phyloP scores from a whole-genome alignment of 345 rosid genomes.

The Abelmoschus esculentus region DNA sequence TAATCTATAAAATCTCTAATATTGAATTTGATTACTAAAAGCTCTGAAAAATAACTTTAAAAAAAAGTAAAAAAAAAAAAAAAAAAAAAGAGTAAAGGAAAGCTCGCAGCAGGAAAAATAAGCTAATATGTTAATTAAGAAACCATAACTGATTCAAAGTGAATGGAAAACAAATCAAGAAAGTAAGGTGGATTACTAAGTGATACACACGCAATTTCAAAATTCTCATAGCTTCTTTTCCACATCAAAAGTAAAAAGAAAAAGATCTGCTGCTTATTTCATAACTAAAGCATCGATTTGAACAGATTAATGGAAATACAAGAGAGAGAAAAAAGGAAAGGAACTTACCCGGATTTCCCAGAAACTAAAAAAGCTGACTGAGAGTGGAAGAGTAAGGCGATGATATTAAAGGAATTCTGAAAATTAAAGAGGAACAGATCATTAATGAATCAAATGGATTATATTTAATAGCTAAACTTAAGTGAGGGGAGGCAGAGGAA shows the following conservation, averaged over 20 bases:
- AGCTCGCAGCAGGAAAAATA: neutral
- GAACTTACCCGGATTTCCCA: constrained; percentile 20
- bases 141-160: neutral
- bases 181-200: neutral
- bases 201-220: neutral
- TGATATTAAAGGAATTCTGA: neutral
- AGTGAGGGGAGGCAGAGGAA: constrained; percentile 4
- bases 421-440: constrained; percentile 6
- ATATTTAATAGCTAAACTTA: constrained; percentile 15
- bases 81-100: neutral
- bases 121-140: neutral
- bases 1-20: neutral
- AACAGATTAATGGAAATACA: neutral
- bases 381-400: neutral
- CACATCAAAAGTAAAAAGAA: neutral
- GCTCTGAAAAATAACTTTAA: neutral
- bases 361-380: neutral
- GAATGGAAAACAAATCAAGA: neutral
- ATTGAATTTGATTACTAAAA: neutral
- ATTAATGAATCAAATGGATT: constrained; percentile 11
- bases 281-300: neutral
- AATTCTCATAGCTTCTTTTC: neutral
- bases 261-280: neutral
- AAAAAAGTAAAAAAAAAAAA: no score
- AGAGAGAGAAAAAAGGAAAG: neutral